phyloP scores from a whole-genome alignment of 2,329 filamentous ascomycete genomes.

The Cladosporium sp. region DNA sequence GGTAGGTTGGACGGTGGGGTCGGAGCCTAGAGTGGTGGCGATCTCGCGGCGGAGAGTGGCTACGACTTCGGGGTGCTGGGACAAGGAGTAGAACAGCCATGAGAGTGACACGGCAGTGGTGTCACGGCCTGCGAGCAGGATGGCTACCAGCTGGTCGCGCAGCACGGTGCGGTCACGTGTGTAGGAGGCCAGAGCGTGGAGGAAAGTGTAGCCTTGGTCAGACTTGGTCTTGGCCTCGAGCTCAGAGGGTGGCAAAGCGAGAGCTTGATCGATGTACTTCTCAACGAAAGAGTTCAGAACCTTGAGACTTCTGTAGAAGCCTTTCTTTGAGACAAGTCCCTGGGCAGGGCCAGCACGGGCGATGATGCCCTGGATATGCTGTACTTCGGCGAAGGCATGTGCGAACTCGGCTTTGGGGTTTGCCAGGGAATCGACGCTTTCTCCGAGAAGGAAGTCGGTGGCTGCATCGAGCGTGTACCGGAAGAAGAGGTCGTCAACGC shows the following conservation, averaged over 20 bases:
- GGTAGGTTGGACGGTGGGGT: slow-evolving; percentile 53
- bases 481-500: slow-evolving; percentile 78
- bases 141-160: slow-evolving; percentile 79
- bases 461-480: slow-evolving; percentile 81
- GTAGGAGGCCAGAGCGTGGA: slow-evolving; percentile 79
- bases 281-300: slow-evolving; percentile 75
- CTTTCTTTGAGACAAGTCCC: slow-evolving; percentile 60
- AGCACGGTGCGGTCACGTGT: slow-evolving; percentile 69
- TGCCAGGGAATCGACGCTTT: slow-evolving; percentile 64
- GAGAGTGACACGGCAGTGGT: slow-evolving; percentile 81
- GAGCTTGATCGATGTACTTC: slow-evolving; percentile 72
- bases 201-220: slow-evolving; percentile 75
- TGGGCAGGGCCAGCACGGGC: slow-evolving; percentile 66
- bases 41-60: slow-evolving; percentile 74
- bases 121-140: slow-evolving; percentile 82
- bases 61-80: slow-evolving; percentile 67
- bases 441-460: slow-evolving; percentile 82
- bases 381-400: slow-evolving; percentile 78
- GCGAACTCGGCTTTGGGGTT: slow-evolving; percentile 69
- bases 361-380: slow-evolving; percentile 69
- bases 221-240: slow-evolving; percentile 71
- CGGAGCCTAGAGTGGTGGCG: slow-evolving; percentile 62
- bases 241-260: slow-evolving; percentile 69
- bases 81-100: slow-evolving; percentile 81
- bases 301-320: slow-evolving; percentile 65